Base-by-base conservation (phyloP, 1,284 basidiomycete species). In the Ustilago hordei region DNA sequence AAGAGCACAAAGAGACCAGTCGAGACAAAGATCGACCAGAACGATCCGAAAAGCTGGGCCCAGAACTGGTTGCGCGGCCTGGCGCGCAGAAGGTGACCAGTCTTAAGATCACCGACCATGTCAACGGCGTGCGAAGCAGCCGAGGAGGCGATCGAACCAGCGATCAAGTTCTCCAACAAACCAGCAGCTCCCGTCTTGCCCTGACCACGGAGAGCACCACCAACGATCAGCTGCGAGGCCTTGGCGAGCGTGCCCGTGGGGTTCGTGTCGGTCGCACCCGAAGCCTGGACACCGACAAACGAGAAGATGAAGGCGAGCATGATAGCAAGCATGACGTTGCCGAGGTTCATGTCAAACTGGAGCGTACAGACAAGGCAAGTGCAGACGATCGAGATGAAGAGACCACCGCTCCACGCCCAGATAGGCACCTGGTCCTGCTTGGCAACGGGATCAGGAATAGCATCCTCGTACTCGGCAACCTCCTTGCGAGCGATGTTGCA, bases 61-160 rank as follows among this genome's bases (percentile, higher is more conserved):
- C 90, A 87, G 85, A 92, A 92, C 87, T 92, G 91, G 82, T 90
- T 90, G 69, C 87, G 88, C 23, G 91, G 91, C 78, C 90, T 91
- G 34, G 91, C 90, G 53, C 91, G 88, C 13, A 92, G 88, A 64
- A 92, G 88, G 85, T 91, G 91, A 65, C 90, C 91, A 8, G 92
- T 91, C 87, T 92, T 92, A 78, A 92, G 86, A 80, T 92, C 92
- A 67, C 91, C 90, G 68, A 91, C 90, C 91, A 92, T 92, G 84
- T 92, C 91, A 56, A 89, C 86, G 28, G 90, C 88, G 83, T 91
- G 90, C 31, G 88, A 89, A 28, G 91, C 90, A 55, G 90, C 89
- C 43, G 89, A 90, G 52, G 88, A 90, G 28, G 91, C 88, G 77
- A 91, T 88, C 85, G 81, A 83, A 36, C 91, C 91, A 55, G 90